Base-by-base conservation (phyloP, 345 rosid genomes). In the Euphorbia lathyris region DNA sequence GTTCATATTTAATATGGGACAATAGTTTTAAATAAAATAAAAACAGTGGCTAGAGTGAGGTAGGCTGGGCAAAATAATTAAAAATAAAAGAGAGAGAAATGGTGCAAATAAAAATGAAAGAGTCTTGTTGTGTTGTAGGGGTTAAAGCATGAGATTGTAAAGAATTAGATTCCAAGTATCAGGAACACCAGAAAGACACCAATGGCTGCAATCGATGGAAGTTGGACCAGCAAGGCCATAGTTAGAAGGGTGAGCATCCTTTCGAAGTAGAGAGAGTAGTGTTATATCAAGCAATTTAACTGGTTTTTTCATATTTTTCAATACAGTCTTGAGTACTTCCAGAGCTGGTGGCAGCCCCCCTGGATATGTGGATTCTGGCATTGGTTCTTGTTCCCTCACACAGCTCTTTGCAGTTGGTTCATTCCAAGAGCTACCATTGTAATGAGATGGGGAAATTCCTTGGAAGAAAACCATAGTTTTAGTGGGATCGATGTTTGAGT, bases 101-200 rank as follows among this genome's bases (percentile, higher is more conserved):
- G n/a, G n/a, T n/a, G n/a, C n/a, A n/a, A n/a, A n/a, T n/a, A n/a
- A n/a, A n/a, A n/a, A n/a, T n/a, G n/a, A n/a, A n/a, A n/a, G n/a
- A n/a, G n/a, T n/a, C n/a, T n/a, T n/a, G n/a, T n/a, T n/a, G n/a
- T n/a, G n/a, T n/a, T n/a, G n/a, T n/a, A n/a, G 13, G 3, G 38
- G 38, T 34, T 34, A 34, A 78, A 74, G 51, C 77, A 88, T 75
- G 34, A 81, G 81, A 79, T 81, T 87, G 79, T 82, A 90, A 82
- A 93, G 86, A 80, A 93, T 78, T 70, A 80, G 80, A 74, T 89
- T 93, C 98, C 98, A 93, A 69, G 94, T 83, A 76, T 93, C 98
- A 1, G 98, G 97, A 76, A 91, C 97, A 11, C 97, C 97, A 1
- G 92, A 60, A 59, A 94, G 92, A 72, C 98, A 91, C 98, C 98